Evolutionary conservation across 2,329 filamentous ascomycete genomes (phyloP), one percentile per base, ranked within the genome.

Genomic region (Arthrobotrys musiformis): DNA sequence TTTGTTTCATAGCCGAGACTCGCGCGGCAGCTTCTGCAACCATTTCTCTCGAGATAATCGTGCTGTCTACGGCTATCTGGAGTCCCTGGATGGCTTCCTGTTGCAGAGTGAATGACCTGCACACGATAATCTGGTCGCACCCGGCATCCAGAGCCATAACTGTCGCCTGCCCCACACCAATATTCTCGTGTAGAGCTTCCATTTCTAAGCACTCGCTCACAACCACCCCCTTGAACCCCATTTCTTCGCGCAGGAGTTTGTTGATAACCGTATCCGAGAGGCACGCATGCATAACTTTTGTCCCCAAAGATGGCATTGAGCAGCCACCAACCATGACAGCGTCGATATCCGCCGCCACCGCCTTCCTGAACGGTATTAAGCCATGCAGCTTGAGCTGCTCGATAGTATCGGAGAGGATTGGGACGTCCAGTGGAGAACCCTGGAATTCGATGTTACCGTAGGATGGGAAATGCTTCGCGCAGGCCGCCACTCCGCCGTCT

Each of bases 91-190:
- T 81, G 13, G 74, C 74, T 66, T 78, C 74, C 24, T 61, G 61
- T n/a, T 78, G 74, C 26, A 78, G 46, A 9, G 74, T 72, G 35
- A 68, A 78, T 8, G 74, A 78, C 44, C 74, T 2, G 94, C 93
- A 9, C 93, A 93, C n/a, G 97, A 85, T 11, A 94, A 94, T 81
- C 97, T 97, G 70, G 83, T 99, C 95, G 82, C 95, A 98, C 13
- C 95, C 95, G 33, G 95, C 94, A 83, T 97, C 95, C 61, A 97
- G 92, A 2, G 95, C 95, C 93, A 97, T 97, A 80, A 98, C 93
- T 0, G 94, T 97, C 11, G 95, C 95, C 44, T 95, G 94, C 80
- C 94, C 93, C 17, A 99, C 93, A n/a, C 94, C 94, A 60, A 98
- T 95, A 81, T 97, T 96, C 82, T 97, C 93, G 79, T 93, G 95